A percentile compares a stretch with the other conserved stretches of the same genome.
These are phyloP conservation scores for Abortiporus biennis DNA, from an alignment of 1,284 basidiomycete species.

Conservation along the genomic window DNA sequence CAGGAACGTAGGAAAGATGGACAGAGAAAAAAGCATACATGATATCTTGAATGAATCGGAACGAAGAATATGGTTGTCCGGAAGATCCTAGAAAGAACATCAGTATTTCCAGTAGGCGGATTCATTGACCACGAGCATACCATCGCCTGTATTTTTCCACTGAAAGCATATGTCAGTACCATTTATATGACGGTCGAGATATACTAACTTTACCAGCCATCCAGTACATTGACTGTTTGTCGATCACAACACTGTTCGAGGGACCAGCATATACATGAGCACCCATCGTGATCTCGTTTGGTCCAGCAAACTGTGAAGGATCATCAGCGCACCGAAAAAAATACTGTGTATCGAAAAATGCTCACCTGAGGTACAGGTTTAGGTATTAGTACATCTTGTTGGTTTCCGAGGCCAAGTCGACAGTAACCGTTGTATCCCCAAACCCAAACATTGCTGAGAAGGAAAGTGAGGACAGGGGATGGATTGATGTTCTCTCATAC, in stretches of 20 bases:
- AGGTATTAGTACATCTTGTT: constrained; percentile 74
- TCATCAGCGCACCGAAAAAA: constrained; percentile 5
- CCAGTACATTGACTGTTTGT: constrained; percentile 79
- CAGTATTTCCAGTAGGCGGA: background rate
- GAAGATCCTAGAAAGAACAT: constrained; percentile 48
- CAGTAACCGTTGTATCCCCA: constrained; percentile 87
- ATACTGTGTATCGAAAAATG: background rate
- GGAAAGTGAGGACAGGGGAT: constrained; percentile 4
- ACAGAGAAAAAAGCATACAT: constrained; percentile 39
- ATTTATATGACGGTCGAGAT: no score
- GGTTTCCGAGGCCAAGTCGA: constrained; percentile 78
- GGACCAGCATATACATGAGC: constrained; percentile 73
- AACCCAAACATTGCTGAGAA: constrained; percentile 63
- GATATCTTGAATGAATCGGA: constrained; percentile 78
- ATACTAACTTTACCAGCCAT: constrained; percentile 70
- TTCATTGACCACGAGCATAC: constrained; percentile 29
- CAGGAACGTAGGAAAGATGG: background rate
- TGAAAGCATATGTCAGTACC: no score
- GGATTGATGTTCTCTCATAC: constrained; percentile 13
- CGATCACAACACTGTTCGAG: constrained; percentile 78
- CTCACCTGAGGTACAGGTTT: constrained; percentile 70
- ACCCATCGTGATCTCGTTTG: constrained; percentile 61
- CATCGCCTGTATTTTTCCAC: constrained; percentile 94
- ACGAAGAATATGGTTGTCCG: constrained; percentile 78
- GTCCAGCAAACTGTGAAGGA: constrained; percentile 58